These are phyloP conservation scores for Paramecium sexaurelia DNA, from an alignment of 73 alveolate species.

Conservation along the genomic window DNA sequence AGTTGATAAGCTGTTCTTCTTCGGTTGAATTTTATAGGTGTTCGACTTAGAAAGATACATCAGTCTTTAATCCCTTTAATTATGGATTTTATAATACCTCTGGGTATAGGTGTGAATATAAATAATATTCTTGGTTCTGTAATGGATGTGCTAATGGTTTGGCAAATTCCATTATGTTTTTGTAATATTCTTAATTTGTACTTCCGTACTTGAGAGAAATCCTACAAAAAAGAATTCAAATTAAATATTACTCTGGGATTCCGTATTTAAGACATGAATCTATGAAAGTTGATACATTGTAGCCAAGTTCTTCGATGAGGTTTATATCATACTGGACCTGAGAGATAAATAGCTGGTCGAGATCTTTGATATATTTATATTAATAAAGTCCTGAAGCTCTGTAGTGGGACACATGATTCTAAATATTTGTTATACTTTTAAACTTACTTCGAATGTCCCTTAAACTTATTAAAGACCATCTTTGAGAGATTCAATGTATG, in stretches of 20 bases:
- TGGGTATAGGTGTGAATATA: constrained; percentile 10
- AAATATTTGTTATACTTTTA: not conserved
- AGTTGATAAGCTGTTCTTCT: not conserved
- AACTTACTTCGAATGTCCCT: not conserved
- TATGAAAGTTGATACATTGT: not conserved
- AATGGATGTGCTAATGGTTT: not conserved
- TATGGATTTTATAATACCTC: not conserved
- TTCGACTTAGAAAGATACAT: not conserved
- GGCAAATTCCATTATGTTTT: not conserved
- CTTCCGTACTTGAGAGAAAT: not conserved
- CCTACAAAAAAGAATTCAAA: not conserved
- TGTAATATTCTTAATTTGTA: constrained; percentile 1
- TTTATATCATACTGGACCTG: not conserved
- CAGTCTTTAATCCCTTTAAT: not conserved
- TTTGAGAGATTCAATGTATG: not conserved
- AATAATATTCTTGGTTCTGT: not conserved
- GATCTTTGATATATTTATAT: constrained; percentile 12
- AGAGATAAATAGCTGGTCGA: not conserved
- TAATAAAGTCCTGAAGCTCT: not conserved
- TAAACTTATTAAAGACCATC: not conserved
- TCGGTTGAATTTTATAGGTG: not conserved
- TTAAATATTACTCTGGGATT: constrained; percentile 36
- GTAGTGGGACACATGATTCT: not conserved
- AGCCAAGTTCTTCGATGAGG: constrained; percentile 23
- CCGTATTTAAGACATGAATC: constrained; percentile 17